A percentile compares a stretch with the other conserved stretches of the same genome.
Conservation (phyloP, 768 basidiomycete species). For the Leccinum incarnatum region DNA sequence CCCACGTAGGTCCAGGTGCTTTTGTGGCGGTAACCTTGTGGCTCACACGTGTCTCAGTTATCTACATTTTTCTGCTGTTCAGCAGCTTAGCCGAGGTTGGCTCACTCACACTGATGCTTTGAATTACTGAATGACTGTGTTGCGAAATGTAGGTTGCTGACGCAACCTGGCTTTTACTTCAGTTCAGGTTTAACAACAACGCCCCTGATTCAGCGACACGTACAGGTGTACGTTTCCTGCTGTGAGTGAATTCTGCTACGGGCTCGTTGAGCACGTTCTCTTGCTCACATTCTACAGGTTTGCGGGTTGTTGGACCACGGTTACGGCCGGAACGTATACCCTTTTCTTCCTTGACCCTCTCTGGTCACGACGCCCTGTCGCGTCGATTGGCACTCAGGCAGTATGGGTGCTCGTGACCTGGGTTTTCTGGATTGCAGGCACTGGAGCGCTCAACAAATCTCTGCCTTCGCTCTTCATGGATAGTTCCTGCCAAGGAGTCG, state of each 20-base stretch:
- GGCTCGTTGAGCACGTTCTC: background rate
- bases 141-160: slow-evolving; percentile 43
- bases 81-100: slow-evolving; percentile 47
- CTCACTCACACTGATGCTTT: background rate
- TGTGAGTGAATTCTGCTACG: slow-evolving; percentile 38
- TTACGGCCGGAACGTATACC: slow-evolving; percentile 51
- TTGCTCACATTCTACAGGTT: slow-evolving; percentile 39
- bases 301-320: slow-evolving; percentile 56
- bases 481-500: slow-evolving; percentile 38
- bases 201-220: slow-evolving; percentile 47
- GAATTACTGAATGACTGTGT: slow-evolving; percentile 2
- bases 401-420: slow-evolving; percentile 60
- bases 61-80: slow-evolving; percentile 51
- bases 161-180: slow-evolving; percentile 56
- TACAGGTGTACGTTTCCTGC: slow-evolving; percentile 43
- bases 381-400: slow-evolving; percentile 57
- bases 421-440: slow-evolving; percentile 59
- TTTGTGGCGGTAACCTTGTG: slow-evolving; percentile 13
- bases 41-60: slow-evolving; percentile 34
- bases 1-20: slow-evolving; percentile 40
- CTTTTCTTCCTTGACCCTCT: slow-evolving; percentile 59
- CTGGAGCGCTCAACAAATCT: slow-evolving; percentile 49
- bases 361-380: slow-evolving; percentile 51
- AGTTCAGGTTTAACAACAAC: slow-evolving; percentile 52
- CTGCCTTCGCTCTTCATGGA: slow-evolving; percentile 43